These are phyloP conservation scores for Fonsecaea pedrosoi DNA, from an alignment of 2,329 filamentous ascomycete genomes.

Conservation along the genomic window DNA sequence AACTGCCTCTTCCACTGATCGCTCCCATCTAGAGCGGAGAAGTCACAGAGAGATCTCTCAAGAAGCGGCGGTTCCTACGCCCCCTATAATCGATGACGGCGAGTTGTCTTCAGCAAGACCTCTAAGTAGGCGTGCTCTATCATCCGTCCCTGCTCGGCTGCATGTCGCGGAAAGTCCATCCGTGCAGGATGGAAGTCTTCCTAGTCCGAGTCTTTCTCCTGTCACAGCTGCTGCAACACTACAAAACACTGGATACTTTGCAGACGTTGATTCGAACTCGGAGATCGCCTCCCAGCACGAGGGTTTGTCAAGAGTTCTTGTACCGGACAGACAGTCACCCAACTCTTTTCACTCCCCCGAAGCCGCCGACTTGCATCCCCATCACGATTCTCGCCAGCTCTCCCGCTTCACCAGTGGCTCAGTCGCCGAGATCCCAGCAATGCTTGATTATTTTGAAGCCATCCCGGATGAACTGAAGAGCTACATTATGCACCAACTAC, in stretches of 20 bases:
- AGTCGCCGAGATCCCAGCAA: constrained; percentile 79
- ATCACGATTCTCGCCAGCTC: constrained; percentile 30
- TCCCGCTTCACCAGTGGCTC: constrained; percentile 45
- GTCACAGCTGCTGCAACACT: constrained; percentile 77
- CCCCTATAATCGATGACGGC: constrained; percentile 39
- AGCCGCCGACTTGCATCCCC: background rate
- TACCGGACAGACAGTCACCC: constrained; percentile 25
- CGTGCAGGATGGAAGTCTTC: constrained; percentile 87
- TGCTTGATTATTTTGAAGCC: constrained; percentile 88
- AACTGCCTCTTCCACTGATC: constrained; percentile 9
- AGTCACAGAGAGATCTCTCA: constrained; percentile 31
- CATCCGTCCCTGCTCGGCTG: constrained; percentile 47
- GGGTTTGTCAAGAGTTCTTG: constrained; percentile 13
- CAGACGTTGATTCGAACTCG: constrained; percentile 53
- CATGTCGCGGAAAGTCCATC: constrained; percentile 69
- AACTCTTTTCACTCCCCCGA: constrained; percentile 18
- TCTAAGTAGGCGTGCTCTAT: constrained; percentile 41
- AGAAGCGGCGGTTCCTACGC: constrained; percentile 40
- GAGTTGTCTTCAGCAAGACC: constrained; percentile 49
- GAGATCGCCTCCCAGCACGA: constrained; percentile 47
- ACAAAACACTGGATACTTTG: constrained; percentile 51
- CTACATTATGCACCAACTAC: constrained; percentile 95
- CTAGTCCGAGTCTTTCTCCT: constrained; percentile 92
- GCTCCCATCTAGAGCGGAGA: constrained; percentile 23
- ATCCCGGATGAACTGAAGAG: constrained; percentile 92